Conservation (phyloP, 768 basidiomycete species). For the Agaricus sinodeliciosus region DNA sequence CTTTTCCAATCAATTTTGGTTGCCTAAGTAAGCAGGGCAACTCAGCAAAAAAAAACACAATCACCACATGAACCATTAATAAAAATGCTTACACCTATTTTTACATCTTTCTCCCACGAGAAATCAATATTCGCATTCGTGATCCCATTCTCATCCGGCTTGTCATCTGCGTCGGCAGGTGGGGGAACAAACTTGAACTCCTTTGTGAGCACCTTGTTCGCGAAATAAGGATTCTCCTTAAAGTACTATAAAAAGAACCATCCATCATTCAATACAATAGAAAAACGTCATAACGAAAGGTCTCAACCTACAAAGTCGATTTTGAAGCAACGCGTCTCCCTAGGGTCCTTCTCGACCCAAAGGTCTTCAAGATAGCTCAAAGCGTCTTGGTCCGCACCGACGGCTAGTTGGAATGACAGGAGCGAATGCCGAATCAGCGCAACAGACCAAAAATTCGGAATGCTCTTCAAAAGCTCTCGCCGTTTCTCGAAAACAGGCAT, state of each 20-base stretch:
- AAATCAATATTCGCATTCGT: slow-evolving; percentile 76
- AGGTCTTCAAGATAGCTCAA: slow-evolving; percentile 81
- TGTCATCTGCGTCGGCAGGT: slow-evolving; percentile 44
- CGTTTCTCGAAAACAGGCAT: slow-evolving; percentile 64
- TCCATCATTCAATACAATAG: not conserved
- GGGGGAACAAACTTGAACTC: slow-evolving; percentile 68
- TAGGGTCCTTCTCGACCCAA: slow-evolving; percentile 69
- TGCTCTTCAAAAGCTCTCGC: slow-evolving; percentile 55
- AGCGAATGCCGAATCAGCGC: slow-evolving; percentile 69
- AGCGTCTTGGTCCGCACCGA: slow-evolving; percentile 73
- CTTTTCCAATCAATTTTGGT: slow-evolving; percentile 80
- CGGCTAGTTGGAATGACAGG: slow-evolving; percentile 61
- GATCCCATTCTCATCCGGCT: slow-evolving; percentile 67
- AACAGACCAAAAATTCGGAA: slow-evolving; percentile 82
- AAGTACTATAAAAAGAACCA: slow-evolving; percentile 48
- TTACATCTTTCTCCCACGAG: slow-evolving; percentile 70
- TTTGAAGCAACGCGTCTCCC: slow-evolving; percentile 76
- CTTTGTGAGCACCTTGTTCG: slow-evolving; percentile 70
- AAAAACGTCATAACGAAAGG: slow-evolving; percentile 3
- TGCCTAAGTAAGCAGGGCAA: slow-evolving; percentile 29
- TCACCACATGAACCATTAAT: slow-evolving; percentile 3
- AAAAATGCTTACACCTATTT: slow-evolving; percentile 45
- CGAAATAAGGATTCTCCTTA: slow-evolving; percentile 83
- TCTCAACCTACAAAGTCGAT: slow-evolving; percentile 75
- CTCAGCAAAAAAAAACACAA: no score